Evolutionary conservation across 2,329 filamentous ascomycete species (phyloP), one percentile per base, ranked within the genome.

Genomic region (Diaporthe eres): DNA sequence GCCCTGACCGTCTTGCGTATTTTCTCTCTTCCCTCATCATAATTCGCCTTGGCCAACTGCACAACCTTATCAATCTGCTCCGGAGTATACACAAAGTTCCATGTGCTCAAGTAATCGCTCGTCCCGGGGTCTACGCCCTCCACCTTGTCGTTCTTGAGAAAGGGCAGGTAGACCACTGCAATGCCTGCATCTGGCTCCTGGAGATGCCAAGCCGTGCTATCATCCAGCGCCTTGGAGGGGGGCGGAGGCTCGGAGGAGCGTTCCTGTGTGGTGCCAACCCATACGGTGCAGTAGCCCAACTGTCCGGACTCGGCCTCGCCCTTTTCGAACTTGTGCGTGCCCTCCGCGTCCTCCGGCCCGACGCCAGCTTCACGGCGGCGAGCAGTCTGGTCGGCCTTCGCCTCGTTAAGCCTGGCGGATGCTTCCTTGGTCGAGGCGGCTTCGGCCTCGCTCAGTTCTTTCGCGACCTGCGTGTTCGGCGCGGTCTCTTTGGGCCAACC

Each of bases 51-150:
- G 1, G 97, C 96, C 39, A 99, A 89, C 7, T 90, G 88, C 2
- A 98, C 93, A 0, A 98, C 95, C 37, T 91, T 90, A 79, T 98
- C 96, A 71, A 99, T 92, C 83, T 99, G 93, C 75, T 97, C 93
- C 0, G 95, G 93, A 2, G 94, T 97, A 83, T 98, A 99, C 42
- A 98, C 92, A 82, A 98, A 98, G 82, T 99, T 99, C 97, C 97
- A 99, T 0, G 97, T 99, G 79, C 92, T 95, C 87, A 98, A 92
- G 84, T 95, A 98, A 76, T 98, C 95, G 72, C 91, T 94, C 3
- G 90, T 91, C 34, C 92, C 92, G 0, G 97, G 97, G 79, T 98
- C 94, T n/a, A 98, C 93, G 58, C 91, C 94, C 0, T 92, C 90
- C 0, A 95, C 93, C 76, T 93, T 93, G 0, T 93, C 90, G 82